Conservation (phyloP, 2,329 filamentous ascomycete genomes). For the Lachnellula cervina region DNA sequence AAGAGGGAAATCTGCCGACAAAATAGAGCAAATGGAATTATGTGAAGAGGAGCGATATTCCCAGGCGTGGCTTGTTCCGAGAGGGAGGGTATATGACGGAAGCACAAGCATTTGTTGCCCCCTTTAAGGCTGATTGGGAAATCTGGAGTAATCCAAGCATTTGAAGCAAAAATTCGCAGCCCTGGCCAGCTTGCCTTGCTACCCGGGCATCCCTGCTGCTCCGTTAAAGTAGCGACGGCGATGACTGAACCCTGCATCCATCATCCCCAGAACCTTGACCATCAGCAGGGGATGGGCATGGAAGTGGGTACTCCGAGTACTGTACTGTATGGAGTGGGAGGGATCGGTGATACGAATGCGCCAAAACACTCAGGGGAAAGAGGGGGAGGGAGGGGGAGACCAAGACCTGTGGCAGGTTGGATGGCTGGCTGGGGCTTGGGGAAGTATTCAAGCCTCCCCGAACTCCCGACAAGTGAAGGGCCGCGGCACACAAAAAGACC, state of each 20-base stretch:
- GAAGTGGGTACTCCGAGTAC: neutral
- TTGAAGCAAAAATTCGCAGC: constrained; percentile 22
- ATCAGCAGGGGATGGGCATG: constrained; percentile 10
- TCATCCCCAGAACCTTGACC: constrained; percentile 9
- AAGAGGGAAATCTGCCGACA: constrained; percentile 22
- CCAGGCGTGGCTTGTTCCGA: constrained; percentile 20
- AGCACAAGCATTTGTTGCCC: constrained; percentile 27
- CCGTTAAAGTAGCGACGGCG: constrained; percentile 18
- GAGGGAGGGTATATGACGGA: constrained; percentile 28
- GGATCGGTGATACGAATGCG: neutral
- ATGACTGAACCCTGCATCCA: constrained; percentile 16
- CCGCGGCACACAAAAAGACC: neutral
- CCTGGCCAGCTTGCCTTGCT: constrained; percentile 22
- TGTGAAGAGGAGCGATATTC: constrained; percentile 14
- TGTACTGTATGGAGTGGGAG: too few species aligned
- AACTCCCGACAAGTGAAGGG: constrained; percentile 1
- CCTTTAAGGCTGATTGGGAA: constrained; percentile 33
- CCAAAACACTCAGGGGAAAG: neutral
- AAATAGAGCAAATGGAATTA: constrained; percentile 16
- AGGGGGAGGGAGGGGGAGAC: neutral
- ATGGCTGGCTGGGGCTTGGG: constrained; percentile 2
- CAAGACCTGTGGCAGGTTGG: neutral
- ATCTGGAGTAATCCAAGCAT: constrained; percentile 29
- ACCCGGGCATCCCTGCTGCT: constrained; percentile 22
- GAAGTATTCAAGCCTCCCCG: constrained; percentile 10